phyloP scores from a whole-genome alignment of 352 stramenopile species.

The Pythium catenulatum region DNA sequence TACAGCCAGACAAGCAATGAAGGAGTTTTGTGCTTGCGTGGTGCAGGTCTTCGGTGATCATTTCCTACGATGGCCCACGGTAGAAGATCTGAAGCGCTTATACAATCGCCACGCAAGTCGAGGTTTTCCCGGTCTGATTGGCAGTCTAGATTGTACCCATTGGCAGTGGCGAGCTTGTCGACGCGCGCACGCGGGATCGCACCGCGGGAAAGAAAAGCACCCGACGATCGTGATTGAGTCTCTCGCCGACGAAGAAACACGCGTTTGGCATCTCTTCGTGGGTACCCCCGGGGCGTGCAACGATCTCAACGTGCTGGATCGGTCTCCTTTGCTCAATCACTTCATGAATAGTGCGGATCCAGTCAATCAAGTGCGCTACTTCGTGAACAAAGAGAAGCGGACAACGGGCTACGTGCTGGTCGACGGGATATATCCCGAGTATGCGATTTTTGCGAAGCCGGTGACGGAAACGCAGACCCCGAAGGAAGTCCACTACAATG shows the following conservation, averaged over 20 bases:
- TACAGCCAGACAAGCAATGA: too few relatives aligned
- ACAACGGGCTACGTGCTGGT: background rate
- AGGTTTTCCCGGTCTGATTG: too few relatives aligned
- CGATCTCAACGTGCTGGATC: background rate
- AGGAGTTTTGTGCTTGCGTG: too few relatives aligned
- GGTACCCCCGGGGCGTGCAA: background rate
- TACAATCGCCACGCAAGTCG: too few relatives aligned
- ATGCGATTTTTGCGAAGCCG: background rate
- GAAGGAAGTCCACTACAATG: too few relatives aligned
- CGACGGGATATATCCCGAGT: background rate
- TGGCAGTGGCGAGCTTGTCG: too few relatives aligned
- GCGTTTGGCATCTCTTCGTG: background rate
- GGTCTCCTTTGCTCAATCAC: background rate
- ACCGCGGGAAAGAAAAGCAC: background rate
- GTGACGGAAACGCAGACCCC: too few relatives aligned
- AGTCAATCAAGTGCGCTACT: background rate
- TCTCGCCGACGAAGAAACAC: background rate
- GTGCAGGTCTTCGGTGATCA: too few relatives aligned
- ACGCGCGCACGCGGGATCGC: background rate
- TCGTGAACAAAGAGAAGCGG: background rate
- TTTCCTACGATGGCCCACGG: too few relatives aligned
- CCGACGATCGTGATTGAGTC: background rate
- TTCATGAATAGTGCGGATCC: background rate
- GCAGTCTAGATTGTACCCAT: too few relatives aligned
- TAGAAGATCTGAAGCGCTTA: too few relatives aligned